phyloP scores from a whole-genome alignment of 441 rosid genomes.

The Syzygium syzygioides region DNA sequence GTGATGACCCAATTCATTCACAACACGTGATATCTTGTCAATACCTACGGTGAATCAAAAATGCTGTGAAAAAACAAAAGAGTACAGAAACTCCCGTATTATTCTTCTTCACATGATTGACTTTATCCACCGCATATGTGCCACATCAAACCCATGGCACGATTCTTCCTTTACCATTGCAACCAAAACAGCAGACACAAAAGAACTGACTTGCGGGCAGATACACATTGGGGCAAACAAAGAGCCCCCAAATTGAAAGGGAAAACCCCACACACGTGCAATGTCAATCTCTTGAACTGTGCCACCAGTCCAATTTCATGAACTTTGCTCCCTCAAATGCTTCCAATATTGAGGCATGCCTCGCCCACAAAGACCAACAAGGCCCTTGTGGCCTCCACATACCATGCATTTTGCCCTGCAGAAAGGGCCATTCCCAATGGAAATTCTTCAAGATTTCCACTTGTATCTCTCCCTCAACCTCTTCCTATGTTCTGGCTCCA shows the following conservation, averaged over 20 bases:
- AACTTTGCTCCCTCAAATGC: not conserved
- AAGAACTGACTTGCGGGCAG: not conserved
- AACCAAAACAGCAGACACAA: not conserved
- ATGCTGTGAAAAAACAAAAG: not conserved
- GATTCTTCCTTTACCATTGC: not conserved
- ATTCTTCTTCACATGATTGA: not conserved
- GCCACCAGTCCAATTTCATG: not conserved
- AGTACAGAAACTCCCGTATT: not conserved
- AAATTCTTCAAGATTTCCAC: not conserved
- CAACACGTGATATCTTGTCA: rapidly evolving
- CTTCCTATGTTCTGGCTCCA: not conserved
- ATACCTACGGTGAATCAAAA: not conserved
- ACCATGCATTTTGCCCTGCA: not conserved
- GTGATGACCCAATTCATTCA: rapidly evolving
- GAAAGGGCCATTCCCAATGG: not conserved
- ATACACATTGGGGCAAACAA: too few species aligned
- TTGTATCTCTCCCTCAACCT: not conserved
- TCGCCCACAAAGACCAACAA: not conserved
- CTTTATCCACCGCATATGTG: not conserved
- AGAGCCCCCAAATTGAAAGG: not conserved
- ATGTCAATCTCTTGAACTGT: not conserved
- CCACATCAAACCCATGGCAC: not conserved
- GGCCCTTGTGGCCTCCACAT: not conserved
- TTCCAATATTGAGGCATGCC: not conserved
- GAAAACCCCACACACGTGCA: not conserved